Evolutionary conservation across 1,284 basidiomycete species (phyloP), one percentile per base, ranked within the genome.

Genomic region (Trichosporon faecale): DNA sequence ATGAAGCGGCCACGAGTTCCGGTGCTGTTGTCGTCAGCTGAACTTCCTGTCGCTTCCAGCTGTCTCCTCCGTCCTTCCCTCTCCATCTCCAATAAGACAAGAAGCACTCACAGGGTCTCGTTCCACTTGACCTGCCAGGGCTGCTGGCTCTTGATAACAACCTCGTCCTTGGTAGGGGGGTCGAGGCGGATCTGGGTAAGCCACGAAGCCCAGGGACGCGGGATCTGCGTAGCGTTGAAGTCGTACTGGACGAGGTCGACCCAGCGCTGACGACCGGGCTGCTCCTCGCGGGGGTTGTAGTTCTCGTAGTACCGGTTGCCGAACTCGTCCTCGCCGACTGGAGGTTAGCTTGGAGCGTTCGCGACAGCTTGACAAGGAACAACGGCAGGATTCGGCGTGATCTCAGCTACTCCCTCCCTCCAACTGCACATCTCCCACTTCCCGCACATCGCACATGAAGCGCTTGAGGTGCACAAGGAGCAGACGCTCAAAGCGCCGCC

Each of bases 141-240:
- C 6, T 91, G 93, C 55, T 88, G 87, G 64, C 87, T 80, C 66
- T 86, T 87, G 79, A 91, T 87, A 80, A 95, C 84, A 37, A 93
- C 84, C 0, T 86, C 80, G 79, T 97, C 95, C 74, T 91, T 86
- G 1, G 87, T 85, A 1, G 95, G 95, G 6, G 93, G 88, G 49
- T 89, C 87, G 75, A 89, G 88, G 64, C 95, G 91, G 78, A 95
- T 96, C 80, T 96, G 93, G n/a, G 87, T 86, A 33, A 97, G 83
- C 95, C 95, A 98, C 8, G 94, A 89, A 83, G 95, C 94, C 95
- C 95, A 97, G 83, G 95, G 94, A 1, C 94, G 88, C 35, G 94
- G 91, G 44, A 95, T 89, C 86, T 98, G 95, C 0, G 92, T 88
- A 11, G 92, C 92, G 79, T 96, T 92, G 84, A 88, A 91, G 76